Conservation (phyloP, 2,329 filamentous ascomycete species). For the Xylaria sp. region DNA sequence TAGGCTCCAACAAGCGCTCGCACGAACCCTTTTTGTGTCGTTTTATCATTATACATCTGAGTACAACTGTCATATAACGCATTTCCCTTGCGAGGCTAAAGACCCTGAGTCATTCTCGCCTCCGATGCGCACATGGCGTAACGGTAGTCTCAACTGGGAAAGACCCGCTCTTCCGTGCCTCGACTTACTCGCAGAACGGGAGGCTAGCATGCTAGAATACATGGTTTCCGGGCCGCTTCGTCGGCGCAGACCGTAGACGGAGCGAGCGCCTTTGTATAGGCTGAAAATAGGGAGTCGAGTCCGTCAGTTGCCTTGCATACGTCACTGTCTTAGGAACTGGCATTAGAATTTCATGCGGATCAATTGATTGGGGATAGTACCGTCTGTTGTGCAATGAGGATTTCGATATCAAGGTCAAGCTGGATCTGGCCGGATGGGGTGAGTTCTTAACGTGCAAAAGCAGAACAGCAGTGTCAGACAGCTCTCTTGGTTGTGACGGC, state of each 20-base stretch:
- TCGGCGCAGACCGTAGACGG: constrained; percentile 26
- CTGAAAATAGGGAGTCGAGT: background rate
- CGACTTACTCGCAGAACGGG: background rate
- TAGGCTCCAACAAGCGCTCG: constrained; percentile 31
- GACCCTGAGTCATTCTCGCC: background rate
- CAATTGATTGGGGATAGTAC: constrained; percentile 17
- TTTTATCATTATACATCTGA: constrained; percentile 26
- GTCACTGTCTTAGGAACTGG: constrained; percentile 31
- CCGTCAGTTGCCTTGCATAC: constrained; percentile 26
- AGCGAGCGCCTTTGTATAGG: constrained; percentile 21
- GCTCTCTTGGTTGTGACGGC: constrained; percentile 27
- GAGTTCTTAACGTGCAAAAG: constrained; percentile 1
- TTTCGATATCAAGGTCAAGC: constrained; percentile 28
- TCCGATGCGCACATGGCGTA: background rate
- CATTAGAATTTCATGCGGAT: constrained; percentile 26
- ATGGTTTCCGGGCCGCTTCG: constrained; percentile 28
- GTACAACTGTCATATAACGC: constrained; percentile 15
- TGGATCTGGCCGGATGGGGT: constrained; percentile 26
- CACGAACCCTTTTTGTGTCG: constrained; percentile 1
- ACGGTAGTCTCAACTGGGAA: background rate
- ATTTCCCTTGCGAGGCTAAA: background rate
- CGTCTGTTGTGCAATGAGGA: constrained; percentile 20
- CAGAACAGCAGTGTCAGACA: background rate
- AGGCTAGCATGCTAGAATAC: constrained; percentile 34
- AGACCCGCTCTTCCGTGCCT: background rate